Percentiles rank a stretch among this genome's conserved stretches.
These are phyloP conservation scores for Simmondsia chinensis DNA, from an alignment of 148 eudicot genomes.

Conservation along the genomic window DNA sequence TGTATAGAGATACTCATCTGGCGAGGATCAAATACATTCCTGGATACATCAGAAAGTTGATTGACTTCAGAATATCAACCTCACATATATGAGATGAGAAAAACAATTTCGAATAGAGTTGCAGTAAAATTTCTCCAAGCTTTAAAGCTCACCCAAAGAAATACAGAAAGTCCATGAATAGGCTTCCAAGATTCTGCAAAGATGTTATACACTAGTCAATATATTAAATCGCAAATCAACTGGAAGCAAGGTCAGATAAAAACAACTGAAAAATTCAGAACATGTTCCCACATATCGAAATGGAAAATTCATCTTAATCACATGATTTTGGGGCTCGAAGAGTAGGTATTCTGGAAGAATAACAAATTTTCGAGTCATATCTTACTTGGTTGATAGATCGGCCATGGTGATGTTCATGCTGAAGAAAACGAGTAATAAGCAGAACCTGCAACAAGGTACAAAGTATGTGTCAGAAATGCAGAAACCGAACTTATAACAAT, in stretches of 20 bases:
- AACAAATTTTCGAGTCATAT: background rate
- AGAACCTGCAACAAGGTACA: slow-evolving; percentile 41
- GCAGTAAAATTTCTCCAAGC: no score
- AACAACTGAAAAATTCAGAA: background rate
- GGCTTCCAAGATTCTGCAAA: slow-evolving; percentile 79
- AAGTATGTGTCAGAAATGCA: background rate
- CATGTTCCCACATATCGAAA: no score
- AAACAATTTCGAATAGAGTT: no score
- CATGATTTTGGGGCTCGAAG: no score
- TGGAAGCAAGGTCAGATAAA: background rate
- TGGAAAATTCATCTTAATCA: no score
- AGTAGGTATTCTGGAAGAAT: no score
- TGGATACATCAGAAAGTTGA: slow-evolving; percentile 18
- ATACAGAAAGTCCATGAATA: slow-evolving; percentile 91
- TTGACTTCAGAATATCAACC: background rate
- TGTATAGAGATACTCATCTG: slow-evolving; percentile 93
- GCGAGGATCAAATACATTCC: slow-evolving; percentile 98
- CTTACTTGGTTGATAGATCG: slow-evolving; percentile 78
- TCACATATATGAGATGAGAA: no score
- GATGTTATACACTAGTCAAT: slow-evolving; percentile 1
- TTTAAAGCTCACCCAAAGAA: slow-evolving; percentile 87
- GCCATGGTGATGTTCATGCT: slow-evolving; percentile 95
- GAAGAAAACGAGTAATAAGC: slow-evolving; percentile 91
- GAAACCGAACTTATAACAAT: no score
- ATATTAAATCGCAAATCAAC: slow-evolving; percentile 1